A percentile compares a stretch with the other conserved stretches of the same genome.
phyloP scores from a whole-genome alignment of 805 yeast species.

The Candida germanica region DNA sequence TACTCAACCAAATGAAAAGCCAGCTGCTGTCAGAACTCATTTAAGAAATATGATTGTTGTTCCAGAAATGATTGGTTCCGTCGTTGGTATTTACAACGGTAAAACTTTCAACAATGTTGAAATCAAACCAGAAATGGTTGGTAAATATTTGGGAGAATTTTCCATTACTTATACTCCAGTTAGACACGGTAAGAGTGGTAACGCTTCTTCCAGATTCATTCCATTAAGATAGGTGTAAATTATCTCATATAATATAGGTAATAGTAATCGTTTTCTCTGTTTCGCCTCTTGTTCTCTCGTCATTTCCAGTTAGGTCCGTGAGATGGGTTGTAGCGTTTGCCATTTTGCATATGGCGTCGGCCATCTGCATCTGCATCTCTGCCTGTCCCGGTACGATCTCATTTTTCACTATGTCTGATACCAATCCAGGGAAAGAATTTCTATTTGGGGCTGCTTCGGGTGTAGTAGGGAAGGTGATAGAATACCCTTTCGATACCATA shows the following conservation, averaged over 20 bases:
- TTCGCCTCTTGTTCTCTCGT: not conserved
- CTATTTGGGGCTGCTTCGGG: conserved; percentile 65
- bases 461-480: conserved; percentile 76
- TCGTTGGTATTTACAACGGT: conserved; percentile 99
- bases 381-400: not conserved
- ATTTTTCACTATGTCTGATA: conserved; percentile 3
- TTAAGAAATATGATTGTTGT: conserved; percentile 98
- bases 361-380: not conserved
- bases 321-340: too few species aligned
- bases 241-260: conserved; percentile 5
- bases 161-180: conserved; percentile 99
- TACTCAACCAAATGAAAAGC: conserved; percentile 91
- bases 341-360: too few species aligned
- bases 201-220: conserved; percentile 74
- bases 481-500: conserved; percentile 90
- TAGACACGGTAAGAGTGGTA: conserved; percentile 98
- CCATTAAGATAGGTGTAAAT: conserved; percentile 46
- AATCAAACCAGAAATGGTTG: conserved; percentile 99
- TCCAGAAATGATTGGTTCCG: conserved; percentile 99
- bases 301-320: not conserved
- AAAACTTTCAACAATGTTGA: conserved; percentile 99
- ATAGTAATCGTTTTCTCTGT: not conserved
- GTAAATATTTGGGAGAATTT: conserved; percentile 99
- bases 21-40: conserved; percentile 97
- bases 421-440: conserved; percentile 35